Conservation (phyloP, 495 filamentous ascomycete genomes). For the Penicillium macrosclerotiorum region DNA sequence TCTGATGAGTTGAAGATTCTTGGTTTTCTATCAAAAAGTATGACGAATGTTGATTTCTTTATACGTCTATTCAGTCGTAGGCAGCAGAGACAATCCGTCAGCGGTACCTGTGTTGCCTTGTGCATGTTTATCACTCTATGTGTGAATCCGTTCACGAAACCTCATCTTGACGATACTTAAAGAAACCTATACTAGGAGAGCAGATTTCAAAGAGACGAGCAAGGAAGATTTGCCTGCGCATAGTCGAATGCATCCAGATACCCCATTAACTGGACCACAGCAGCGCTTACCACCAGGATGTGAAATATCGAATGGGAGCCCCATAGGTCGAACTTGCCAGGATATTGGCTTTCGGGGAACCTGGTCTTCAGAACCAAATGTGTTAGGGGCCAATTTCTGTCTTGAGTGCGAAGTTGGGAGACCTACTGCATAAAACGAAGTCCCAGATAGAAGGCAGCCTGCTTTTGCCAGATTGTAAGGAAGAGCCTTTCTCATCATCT, state of each 20-base stretch:
- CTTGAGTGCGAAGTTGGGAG: slow-evolving; percentile 6
- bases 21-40: no score
- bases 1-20: no score
- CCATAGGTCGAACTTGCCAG: slow-evolving; percentile 45
- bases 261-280: slow-evolving; percentile 38
- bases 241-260: slow-evolving; percentile 41
- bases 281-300: slow-evolving; percentile 42
- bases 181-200: slow-evolving; percentile 3
- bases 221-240: slow-evolving; percentile 26
- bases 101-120: no score
- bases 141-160: background rate
- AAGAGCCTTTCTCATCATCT: slow-evolving; percentile 39
- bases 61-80: no score
- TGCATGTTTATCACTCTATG: background rate
- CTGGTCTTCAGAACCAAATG: slow-evolving; percentile 27
- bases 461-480: slow-evolving; percentile 28
- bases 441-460: slow-evolving; percentile 35
- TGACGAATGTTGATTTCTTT: no score
- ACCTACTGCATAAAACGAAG: slow-evolving; percentile 43
- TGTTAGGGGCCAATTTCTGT: slow-evolving; percentile 11
- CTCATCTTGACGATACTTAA: slow-evolving; percentile 4
- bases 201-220: slow-evolving; percentile 8
- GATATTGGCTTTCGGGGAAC: slow-evolving; percentile 40
- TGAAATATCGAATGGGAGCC: slow-evolving; percentile 49
- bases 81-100: no score